These are phyloP conservation scores for Beverwykella pulmonaria DNA, from an alignment of 495 filamentous ascomycete genomes.

Conservation along the genomic window DNA sequence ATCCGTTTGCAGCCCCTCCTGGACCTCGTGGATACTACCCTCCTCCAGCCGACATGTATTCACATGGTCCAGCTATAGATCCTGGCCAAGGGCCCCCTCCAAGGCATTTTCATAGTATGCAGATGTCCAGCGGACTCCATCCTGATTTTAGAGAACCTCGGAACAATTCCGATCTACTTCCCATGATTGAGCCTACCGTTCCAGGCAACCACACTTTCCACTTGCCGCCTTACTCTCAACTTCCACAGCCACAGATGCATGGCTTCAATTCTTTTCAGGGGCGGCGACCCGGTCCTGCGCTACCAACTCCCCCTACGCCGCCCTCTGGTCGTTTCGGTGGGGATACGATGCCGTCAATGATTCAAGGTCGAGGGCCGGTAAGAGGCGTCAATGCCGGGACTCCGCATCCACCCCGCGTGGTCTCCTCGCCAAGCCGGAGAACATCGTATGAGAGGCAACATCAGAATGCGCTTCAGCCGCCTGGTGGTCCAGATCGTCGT, in stretches of 20 bases:
- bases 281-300: not conserved
- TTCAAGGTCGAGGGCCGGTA: not conserved
- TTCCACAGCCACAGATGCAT: not conserved
- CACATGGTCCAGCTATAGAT: slow-evolving; percentile 1
- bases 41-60: slow-evolving; percentile 14
- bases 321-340: slow-evolving; percentile 1
- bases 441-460: slow-evolving; percentile 2
- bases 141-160: slow-evolving; percentile 6
- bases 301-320: not conserved
- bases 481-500: slow-evolving; percentile 20
- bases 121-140: not conserved
- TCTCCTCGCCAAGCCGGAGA: slow-evolving; percentile 17
- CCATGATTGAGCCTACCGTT: slow-evolving; percentile 13
- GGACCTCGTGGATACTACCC: slow-evolving; percentile 5
- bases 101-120: not conserved
- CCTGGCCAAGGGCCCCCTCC: not conserved
- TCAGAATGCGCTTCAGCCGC: not conserved
- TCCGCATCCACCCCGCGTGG: slow-evolving; percentile 3
- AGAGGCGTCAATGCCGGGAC: not conserved
- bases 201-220: not conserved
- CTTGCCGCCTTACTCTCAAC: not conserved
- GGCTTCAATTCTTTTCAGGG: not conserved
- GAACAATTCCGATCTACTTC: not conserved
- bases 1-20: not conserved
- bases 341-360: not conserved